Conservation (phyloP, 495 filamentous ascomycete species). For the Talaromyces ruber region DNA sequence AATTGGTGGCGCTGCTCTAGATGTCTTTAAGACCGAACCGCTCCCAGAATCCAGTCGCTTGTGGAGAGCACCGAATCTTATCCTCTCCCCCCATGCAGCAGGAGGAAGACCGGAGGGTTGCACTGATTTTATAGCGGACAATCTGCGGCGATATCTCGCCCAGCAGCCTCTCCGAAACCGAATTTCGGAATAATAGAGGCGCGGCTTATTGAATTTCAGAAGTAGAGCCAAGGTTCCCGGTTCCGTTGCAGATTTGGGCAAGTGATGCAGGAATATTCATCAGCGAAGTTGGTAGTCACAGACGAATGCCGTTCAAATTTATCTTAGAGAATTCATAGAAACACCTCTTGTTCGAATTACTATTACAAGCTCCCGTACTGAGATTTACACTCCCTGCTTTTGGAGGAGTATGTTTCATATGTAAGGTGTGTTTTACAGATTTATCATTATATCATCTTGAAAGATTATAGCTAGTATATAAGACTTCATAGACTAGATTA, state of each 20-base stretch:
- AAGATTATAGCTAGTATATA: too few species aligned
- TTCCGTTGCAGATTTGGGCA: not conserved
- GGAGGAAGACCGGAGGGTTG: constrained; percentile 51
- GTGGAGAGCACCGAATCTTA: constrained; percentile 39
- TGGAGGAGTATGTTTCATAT: too few species aligned
- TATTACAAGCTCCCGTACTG: not conserved
- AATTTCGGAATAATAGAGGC: constrained; percentile 18
- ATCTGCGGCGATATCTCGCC: constrained; percentile 43
- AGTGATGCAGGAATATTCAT: not conserved
- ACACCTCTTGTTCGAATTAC: not conserved
- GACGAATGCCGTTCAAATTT: not conserved
- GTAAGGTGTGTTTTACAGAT: too few species aligned
- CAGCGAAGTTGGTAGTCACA: not conserved
- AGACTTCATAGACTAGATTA: too few species aligned
- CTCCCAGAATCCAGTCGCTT: constrained; percentile 36
- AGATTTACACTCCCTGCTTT: too few species aligned
- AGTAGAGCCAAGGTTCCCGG: not conserved
- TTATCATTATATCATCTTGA: too few species aligned
- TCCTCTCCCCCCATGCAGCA: constrained; percentile 60
- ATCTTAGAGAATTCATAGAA: not conserved
- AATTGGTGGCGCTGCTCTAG: constrained; percentile 52
- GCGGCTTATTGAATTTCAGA: not conserved
- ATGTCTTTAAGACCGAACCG: constrained; percentile 57
- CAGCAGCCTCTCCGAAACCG: constrained; percentile 44
- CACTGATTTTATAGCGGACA: constrained; percentile 44